Evolutionary conservation across 1,284 basidiomycete species (phyloP), one percentile per base, ranked within the genome.

Genomic region (Melampsora americana): DNA sequence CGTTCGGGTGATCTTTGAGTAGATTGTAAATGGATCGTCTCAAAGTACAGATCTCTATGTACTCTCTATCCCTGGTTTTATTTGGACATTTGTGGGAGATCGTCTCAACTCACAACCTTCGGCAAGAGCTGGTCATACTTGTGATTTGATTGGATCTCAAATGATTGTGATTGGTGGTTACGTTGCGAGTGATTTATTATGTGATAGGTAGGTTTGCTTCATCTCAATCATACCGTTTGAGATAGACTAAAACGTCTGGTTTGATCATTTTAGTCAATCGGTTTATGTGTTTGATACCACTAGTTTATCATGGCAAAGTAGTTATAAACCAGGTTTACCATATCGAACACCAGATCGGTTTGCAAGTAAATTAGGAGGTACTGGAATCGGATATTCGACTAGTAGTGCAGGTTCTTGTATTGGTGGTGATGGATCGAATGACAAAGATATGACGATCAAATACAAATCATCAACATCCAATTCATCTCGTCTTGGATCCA

Each of bases 131-230:
- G 80, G 80, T 12, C 80, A 81, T 59, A 80, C 50, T 30, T 81
- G 80, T 65, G 78, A 78, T 28, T 42, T 80, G 26, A 20, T 78
- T 12, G 80, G 80, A 20, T 76, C 73, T 14, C 80, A 80, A 62
- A 75, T 81, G 61, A 64, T 81, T 5, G 80, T 81, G 9, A 69
- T 81, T 1, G 80, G 80, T 18, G 80, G 80, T 7, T 60, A 79
- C 12, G 77, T 80, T 12, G 61, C 60, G 1, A 70, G 64, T 20
- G 79, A 81, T 53, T 53, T 81, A 26, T 60, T 80, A 14, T 81
- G 79, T 39, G 80, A 79, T 28, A 71, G 79, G 75, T 77, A 64
- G 0, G n/a, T 12, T 35, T 4, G 20, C 9, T 26, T 66, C 18
- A 44, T n/a, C 35, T 18, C 3, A 39, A 6, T 62, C 16, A 11